Conservation (phyloP, 176 grass and related monocot genomes). For the Oryza meyeriana region DNA sequence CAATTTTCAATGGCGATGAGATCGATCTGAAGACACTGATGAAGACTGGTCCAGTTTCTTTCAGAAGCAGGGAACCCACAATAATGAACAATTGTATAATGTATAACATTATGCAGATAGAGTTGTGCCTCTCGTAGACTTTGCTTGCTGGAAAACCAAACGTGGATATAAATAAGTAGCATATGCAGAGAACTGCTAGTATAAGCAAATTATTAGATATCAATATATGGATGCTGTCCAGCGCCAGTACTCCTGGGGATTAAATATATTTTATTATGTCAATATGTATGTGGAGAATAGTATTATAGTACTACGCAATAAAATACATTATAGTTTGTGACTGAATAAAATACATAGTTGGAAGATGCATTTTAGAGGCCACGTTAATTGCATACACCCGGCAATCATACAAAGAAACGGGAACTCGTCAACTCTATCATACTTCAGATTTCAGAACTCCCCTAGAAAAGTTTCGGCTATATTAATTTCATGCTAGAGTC, state of each 20-base stretch:
- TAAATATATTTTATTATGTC: neutral
- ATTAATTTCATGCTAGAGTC: neutral
- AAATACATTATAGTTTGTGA: neutral
- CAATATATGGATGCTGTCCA: neutral
- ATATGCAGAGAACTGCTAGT: neutral
- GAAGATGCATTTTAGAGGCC: neutral
- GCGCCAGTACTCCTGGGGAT: neutral
- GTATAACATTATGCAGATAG: neutral
- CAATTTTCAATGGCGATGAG: neutral
- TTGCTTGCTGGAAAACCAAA: conserved; percentile 22
- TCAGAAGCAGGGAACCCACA: neutral
- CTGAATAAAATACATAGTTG: neutral
- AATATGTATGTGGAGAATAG: neutral
- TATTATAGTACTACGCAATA: neutral
- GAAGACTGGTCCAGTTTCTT: conserved; percentile 6
- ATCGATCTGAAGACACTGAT: neutral
- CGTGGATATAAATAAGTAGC: conserved; percentile 27
- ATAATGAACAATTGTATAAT: conserved; percentile 36
- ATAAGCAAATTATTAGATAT: too few species aligned
- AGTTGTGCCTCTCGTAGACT: neutral
- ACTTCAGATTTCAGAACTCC: neutral
- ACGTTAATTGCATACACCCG: conserved; percentile 25
- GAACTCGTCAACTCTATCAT: conserved; percentile 30
- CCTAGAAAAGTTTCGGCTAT: neutral
- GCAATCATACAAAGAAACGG: conserved; percentile 18